Conservation (phyloP, 2,329 filamentous ascomycete species). For the Zalaria sp. region DNA sequence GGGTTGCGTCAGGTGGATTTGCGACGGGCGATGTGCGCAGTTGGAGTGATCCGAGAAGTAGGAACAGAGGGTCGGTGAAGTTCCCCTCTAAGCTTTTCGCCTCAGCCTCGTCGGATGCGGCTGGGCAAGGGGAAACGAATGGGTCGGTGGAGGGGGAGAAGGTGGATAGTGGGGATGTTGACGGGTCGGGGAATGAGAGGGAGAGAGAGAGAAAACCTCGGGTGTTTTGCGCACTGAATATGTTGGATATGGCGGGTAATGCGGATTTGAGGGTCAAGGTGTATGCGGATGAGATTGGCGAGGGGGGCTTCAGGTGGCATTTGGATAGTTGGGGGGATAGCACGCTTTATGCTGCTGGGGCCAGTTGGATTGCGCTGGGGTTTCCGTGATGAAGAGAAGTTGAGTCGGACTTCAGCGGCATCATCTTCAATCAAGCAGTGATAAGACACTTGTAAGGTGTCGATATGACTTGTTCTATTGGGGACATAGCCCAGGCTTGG, state of each 20-base stretch:
- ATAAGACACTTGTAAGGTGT: no score
- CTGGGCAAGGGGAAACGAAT: not conserved
- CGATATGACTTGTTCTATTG: no score
- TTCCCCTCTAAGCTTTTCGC: slow-evolving; percentile 11
- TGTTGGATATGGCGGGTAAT: slow-evolving; percentile 15
- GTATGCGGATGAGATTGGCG: slow-evolving; percentile 9
- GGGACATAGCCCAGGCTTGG: no score
- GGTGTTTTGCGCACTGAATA: slow-evolving; percentile 13
- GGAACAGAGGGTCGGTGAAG: slow-evolving; percentile 9
- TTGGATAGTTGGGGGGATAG: slow-evolving; percentile 12
- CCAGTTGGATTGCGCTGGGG: slow-evolving; percentile 13
- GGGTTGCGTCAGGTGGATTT: slow-evolving; percentile 14
- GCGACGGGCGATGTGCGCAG: slow-evolving; percentile 11
- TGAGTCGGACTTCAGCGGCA: no score
- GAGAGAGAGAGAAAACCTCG: slow-evolving; percentile 8
- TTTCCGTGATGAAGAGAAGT: slow-evolving; percentile 4
- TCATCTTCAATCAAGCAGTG: no score
- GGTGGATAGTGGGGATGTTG: no score
- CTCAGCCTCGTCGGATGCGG: no score
- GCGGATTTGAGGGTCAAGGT: slow-evolving; percentile 13
- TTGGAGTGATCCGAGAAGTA: slow-evolving; percentile 8
- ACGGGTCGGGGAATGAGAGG: no score
- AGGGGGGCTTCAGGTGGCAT: slow-evolving; percentile 14
- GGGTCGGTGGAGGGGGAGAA: no score
- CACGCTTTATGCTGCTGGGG: slow-evolving; percentile 13